Base-by-base conservation (phyloP, 1,284 basidiomycete species). In the Farysia itapuensis region DNA sequence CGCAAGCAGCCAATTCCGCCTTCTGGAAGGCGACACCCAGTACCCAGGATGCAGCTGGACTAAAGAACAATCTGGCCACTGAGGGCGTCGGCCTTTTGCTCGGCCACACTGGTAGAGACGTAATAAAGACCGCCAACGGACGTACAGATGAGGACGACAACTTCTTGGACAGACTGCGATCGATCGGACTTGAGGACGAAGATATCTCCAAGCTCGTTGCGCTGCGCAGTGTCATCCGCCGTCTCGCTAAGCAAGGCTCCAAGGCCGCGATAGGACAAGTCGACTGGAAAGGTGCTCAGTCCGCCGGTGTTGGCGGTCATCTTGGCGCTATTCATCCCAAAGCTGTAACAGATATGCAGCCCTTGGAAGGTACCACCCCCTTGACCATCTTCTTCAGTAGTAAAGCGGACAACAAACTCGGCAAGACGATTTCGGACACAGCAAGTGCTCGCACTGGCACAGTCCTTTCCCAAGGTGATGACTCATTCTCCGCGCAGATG, bases 311-410 rank as follows among this genome's bases (percentile, higher is more conserved):
- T 11, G 29, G 21, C 1, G 35, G 33, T 8, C 46, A 51, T 4
- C 15, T 18, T 11, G 42, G 35, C 5, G 39, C 42, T n/a, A 11
- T 40, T 5, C 48, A 52, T 30, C 35, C 48, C 1, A 47, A 43
- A 31, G 53, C 51, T 2, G 88, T 61, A 79, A 89, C 30, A 85
- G 88, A 58, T 31, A 42, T 57, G 7, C 65, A 75, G 88, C 89
- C 72, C 82, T 93, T 31, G 86, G 64, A 75, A 13, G 69, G 87
- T 4, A 87, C 96, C n/a, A 89, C 92, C 0, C 91, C 91, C 5
- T 90, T 91, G 56, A 98, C 93, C 0, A 88, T 98, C 18, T 97
- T 99, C 78, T 82, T 98, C 64, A 89, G 85, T 28, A 32, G 57
- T 21, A 69, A 54, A 24, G 28, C 43, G 4, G 43, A 45, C 9